phyloP scores from a whole-genome alignment of 345 rosid species.

The Reutealis trisperma region DNA sequence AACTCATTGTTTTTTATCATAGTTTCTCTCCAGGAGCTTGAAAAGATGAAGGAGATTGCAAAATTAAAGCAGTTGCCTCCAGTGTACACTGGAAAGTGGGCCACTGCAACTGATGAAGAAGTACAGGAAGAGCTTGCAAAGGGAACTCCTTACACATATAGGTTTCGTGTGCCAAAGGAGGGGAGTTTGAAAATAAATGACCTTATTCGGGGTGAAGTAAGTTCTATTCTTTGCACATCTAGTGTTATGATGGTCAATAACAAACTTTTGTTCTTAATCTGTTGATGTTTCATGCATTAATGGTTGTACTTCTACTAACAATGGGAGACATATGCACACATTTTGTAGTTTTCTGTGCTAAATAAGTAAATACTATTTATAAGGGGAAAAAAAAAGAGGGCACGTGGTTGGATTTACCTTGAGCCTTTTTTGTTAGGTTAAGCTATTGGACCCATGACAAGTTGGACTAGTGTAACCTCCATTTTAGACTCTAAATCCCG shows the following conservation, averaged over 20 bases:
- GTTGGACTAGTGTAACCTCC: not conserved
- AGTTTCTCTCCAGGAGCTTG: conserved; percentile 67
- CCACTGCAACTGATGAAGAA: conserved; percentile 65
- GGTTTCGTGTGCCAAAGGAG: conserved; percentile 80
- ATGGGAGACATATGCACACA: not conserved
- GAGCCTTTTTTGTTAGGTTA: not conserved
- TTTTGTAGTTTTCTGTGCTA: not conserved
- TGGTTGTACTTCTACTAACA: not conserved
- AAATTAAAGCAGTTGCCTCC: conserved; percentile 79
- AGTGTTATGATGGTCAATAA: not conserved
- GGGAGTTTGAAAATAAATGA: conserved; percentile 80
- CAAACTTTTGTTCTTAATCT: not conserved
- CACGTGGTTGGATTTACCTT: not conserved
- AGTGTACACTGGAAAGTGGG: conserved; percentile 85
- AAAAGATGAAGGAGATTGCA: conserved; percentile 83
- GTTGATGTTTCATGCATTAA: not conserved
- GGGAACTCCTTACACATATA: conserved; percentile 77
- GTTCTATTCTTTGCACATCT: conserved; percentile 18
- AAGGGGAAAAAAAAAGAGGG: not conserved
- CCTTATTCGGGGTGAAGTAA: conserved; percentile 88
- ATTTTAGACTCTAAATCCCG: not conserved
- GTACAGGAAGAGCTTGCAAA: conserved; percentile 71
- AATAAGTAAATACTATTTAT: not conserved
- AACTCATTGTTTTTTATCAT: conserved; percentile 4
- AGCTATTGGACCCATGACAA: not conserved